Evolutionary conservation across 768 basidiomycete genomes (phyloP).

Genomic region (Fibroporia radiculosa): DNA sequence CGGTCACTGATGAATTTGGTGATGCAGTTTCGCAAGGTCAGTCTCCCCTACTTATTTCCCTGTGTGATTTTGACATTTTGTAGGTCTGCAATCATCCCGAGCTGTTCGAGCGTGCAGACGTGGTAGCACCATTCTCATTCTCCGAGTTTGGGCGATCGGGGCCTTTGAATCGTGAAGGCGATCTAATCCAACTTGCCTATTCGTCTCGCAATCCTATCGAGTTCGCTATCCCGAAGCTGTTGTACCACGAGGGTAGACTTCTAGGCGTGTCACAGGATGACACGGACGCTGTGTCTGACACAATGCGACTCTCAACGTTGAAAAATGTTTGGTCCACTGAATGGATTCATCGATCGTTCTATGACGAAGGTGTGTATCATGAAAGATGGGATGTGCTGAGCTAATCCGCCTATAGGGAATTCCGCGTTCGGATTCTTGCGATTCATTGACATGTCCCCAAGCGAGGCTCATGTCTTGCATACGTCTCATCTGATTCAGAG

Average conservation of each 20-base stretch:
- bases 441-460: conserved; percentile 52
- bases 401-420: conserved; percentile 17
- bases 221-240: conserved; percentile 60
- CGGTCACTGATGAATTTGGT: conserved; percentile 97
- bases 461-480: conserved; percentile 58
- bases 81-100: conserved; percentile 98
- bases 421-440: conserved; percentile 78
- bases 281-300: conserved; percentile 40
- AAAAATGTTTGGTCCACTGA: conserved; percentile 90
- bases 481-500: conserved; percentile 52
- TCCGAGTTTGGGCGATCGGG: conserved; percentile 74
- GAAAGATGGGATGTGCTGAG: conserved; percentile 7
- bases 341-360: conserved; percentile 65
- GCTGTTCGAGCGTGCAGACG: conserved; percentile 95
- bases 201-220: conserved; percentile 86
- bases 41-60: conserved; percentile 5
- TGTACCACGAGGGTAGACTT: conserved; percentile 75
- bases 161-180: conserved; percentile 81
- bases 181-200: conserved; percentile 74
- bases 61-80: conserved; percentile 3
- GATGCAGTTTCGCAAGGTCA: conserved; percentile 98
- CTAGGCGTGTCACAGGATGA: conserved; percentile 53
- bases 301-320: conserved; percentile 50
- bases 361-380: conserved; percentile 33
- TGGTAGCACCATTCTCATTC: conserved; percentile 89